phyloP scores from a whole-genome alignment of 129 eudicot species.

The Gnaphalium uliginosum region DNA sequence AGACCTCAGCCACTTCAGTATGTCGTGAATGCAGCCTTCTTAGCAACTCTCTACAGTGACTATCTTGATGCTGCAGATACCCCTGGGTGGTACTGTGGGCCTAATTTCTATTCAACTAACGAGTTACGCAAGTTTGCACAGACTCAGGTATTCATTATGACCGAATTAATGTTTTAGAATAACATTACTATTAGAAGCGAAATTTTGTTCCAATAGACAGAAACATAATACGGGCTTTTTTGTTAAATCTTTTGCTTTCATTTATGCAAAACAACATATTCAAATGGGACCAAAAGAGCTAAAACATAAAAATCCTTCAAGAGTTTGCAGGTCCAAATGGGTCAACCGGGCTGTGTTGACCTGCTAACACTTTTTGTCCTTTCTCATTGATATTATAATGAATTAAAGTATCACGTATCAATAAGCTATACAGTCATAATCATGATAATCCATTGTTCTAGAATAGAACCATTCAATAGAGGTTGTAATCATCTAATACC shows the following conservation, averaged over 20 bases:
- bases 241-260: background rate
- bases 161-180: background rate
- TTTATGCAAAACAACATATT: background rate
- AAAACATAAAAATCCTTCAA: background rate
- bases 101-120: conserved; percentile 59
- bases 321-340: background rate
- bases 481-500: background rate
- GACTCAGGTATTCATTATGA: conserved; percentile 53
- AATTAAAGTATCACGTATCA: background rate
- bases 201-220: too few species aligned
- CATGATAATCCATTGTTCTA: background rate
- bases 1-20: conserved; percentile 89
- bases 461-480: background rate
- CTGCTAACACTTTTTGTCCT: background rate
- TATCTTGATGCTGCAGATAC: conserved; percentile 88
- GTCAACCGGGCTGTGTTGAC: background rate
- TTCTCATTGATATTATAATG: background rate
- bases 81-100: conserved; percentile 90
- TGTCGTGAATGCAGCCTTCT: conserved; percentile 76
- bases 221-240: background rate
- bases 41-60: conserved; percentile 72
- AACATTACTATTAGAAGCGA: background rate
- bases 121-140: conserved; percentile 69
- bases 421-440: background rate
- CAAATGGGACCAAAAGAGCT: background rate